Base-by-base conservation (phyloP, 2,329 filamentous ascomycete genomes). In the Paecilomyces fulvus region DNA sequence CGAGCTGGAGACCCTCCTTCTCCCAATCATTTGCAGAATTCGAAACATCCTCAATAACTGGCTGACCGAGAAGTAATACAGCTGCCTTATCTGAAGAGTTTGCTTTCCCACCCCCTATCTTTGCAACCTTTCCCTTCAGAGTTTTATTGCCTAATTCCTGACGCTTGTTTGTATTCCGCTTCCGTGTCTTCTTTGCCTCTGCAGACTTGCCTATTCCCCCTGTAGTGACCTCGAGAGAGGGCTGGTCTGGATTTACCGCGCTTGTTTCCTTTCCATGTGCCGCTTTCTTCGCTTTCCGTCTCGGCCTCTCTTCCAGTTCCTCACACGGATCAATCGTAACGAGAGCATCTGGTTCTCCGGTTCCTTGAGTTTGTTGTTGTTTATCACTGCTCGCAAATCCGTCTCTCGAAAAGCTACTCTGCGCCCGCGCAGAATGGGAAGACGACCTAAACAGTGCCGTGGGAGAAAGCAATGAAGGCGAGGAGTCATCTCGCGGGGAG, bases 41-140 rank as follows among this genome's bases (percentile, higher is more conserved):
- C n/a, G 50, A 30, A 0, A 21, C 30, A 17, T 55, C 33, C 17
- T 56, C 52, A 11, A 56, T 52, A 9, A 56, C 51, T 7, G 49
- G 37, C 5, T 28, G 48, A n/a, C 50, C 48, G 25, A 51, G 51
- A 17, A 30, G 49, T 3, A 14, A 2, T 30, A 54, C 43, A 23
- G 55, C 20, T 52, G 64, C 61, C 31, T 60, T 59, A 12, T 30
- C 52, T 1, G 53, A n/a, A 25, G 60, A 54, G 50, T 59, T 61
- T 23, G 57, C 6, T 23, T 58, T 57, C 6, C 52, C 56, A 55
- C 43, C 60, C 6, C 61, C 61, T 9, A 65, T 52, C 59, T 76
- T 77, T 30, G 64, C 68, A 4, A 75, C 63, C 56, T 65, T 72
- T 14, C 72, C 71, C 33, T 66, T 62, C 31, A 76, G 58, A 9